These are phyloP conservation scores for Hirschioporus abietinus DNA, from an alignment of 768 basidiomycete genomes.

Conservation along the genomic window DNA sequence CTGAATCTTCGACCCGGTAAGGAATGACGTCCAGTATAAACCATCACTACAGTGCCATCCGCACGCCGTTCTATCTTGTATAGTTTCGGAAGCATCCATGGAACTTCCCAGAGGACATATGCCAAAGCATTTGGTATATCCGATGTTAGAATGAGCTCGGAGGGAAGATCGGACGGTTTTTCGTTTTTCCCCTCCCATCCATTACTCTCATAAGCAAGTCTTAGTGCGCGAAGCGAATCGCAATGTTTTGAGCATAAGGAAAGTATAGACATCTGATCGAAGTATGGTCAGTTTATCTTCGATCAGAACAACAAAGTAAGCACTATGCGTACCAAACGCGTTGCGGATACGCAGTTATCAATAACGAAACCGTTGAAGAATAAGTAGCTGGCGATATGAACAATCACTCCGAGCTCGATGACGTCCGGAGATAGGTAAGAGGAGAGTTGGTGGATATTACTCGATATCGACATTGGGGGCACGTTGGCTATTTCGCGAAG, in stretches of 20 bases:
- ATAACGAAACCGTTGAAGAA: neutral
- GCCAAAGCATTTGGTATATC: neutral
- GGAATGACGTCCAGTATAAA: neutral
- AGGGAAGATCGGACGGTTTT: neutral
- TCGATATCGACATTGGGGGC: neutral
- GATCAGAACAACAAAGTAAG: neutral
- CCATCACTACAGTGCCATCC: neutral
- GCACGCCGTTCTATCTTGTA: neutral
- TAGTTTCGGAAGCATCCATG: neutral
- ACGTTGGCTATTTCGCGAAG: neutral
- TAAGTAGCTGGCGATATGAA: neutral
- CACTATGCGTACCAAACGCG: neutral
- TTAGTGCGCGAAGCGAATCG: neutral
- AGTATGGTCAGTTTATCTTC: neutral
- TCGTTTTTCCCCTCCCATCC: neutral
- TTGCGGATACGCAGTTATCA: neutral
- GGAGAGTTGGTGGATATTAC: neutral
- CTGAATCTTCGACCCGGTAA: neutral
- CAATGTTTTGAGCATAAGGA: neutral
- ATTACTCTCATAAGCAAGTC: neutral
- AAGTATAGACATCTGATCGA: neutral
- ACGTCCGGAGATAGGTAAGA: neutral
- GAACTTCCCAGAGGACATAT: neutral
- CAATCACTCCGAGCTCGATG: neutral
- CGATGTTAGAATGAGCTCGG: neutral